Conservation (phyloP, 2,329 filamentous ascomycete species). For the Teratosphaeria epicoccoides region DNA sequence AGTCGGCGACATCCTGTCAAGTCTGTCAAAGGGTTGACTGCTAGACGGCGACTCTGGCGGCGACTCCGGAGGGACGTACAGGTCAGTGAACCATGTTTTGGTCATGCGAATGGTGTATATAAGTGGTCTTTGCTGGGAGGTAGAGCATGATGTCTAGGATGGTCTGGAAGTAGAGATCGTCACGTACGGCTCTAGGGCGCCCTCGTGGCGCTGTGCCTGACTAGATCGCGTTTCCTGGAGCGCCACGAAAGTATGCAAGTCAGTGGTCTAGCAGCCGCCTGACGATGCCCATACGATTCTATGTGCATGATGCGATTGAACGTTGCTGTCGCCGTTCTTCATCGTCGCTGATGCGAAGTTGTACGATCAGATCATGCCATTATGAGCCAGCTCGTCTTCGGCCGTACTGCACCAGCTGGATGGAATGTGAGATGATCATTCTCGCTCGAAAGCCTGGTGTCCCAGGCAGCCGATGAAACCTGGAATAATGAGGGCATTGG, state of each 20-base stretch:
- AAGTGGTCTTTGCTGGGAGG: background rate
- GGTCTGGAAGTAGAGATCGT: background rate
- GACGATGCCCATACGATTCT: background rate
- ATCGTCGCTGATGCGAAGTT: background rate
- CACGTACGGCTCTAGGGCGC: background rate
- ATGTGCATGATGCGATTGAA: background rate
- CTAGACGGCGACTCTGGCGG: background rate
- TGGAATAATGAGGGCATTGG: no score
- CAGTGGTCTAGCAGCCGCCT: background rate
- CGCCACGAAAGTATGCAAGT: background rate
- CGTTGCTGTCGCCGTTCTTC: background rate
- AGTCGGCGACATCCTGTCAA: background rate
- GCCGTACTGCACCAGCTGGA: background rate
- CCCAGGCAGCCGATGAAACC: no score
- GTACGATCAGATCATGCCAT: background rate
- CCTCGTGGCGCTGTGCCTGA: background rate
- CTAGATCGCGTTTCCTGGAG: background rate
- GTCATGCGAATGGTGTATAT: background rate
- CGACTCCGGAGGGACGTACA: background rate
- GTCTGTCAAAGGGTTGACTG: background rate
- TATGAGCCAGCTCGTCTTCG: background rate
- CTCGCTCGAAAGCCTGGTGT: no score
- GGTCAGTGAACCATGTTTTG: background rate
- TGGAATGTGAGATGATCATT: no score
- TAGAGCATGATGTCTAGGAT: background rate